Evolutionary conservation across 1,284 basidiomycete species (phyloP), one percentile per base, ranked within the genome.

Genomic region (Leccinum subrobustum): DNA sequence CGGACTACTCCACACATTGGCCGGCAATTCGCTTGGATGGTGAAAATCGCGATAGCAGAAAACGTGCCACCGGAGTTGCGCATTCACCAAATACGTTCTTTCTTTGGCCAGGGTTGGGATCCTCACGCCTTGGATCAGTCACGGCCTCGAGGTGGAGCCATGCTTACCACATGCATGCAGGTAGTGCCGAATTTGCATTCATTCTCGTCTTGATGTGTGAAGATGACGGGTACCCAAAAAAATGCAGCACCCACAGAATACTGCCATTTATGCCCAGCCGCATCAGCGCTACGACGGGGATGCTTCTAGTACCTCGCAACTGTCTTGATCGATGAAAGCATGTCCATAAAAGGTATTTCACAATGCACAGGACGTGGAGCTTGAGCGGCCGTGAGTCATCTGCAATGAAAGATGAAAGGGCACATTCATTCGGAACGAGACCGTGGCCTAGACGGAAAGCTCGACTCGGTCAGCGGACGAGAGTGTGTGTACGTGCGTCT

Each of bases 141-240:
- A 75, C 70, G 56, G 31, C 73, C 71, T 75, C 71, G 73, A 74
- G 71, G 73, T 64, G 64, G 70, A 66, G 57, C 71, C 71, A 67
- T 75, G 70, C 64, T 66, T 63, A 59, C 70, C 73, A 72, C 73
- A 73, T 73, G 73, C 66, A 69, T 59, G 50, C 63, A 42, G 23
- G 25, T 31, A 61, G 66, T 69, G 35, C 73, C 72, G 63, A 68
- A 71, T 71, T 74, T 69, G 70, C 61, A 50, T 67, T 72, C 65
- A 65, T 71, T 73, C 70, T 67, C 62, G 67, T 54, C 54, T 57
- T 65, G 66, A 68, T 69, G 68, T 58, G 64, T 58, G 63, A 68
- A 67, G 57, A 50, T 57, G 64, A 60, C 52, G 51, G 47, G 52
- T 51, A 47, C 53, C 60, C 51, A 53, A 67, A 68, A 68, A 65